A percentile compares a stretch with the other conserved stretches of the same genome.
Evolutionary conservation across 225 moss, liverwort and hornwort genomes (phyloP).

Genomic region (Pseudoscleropodium purum): DNA sequence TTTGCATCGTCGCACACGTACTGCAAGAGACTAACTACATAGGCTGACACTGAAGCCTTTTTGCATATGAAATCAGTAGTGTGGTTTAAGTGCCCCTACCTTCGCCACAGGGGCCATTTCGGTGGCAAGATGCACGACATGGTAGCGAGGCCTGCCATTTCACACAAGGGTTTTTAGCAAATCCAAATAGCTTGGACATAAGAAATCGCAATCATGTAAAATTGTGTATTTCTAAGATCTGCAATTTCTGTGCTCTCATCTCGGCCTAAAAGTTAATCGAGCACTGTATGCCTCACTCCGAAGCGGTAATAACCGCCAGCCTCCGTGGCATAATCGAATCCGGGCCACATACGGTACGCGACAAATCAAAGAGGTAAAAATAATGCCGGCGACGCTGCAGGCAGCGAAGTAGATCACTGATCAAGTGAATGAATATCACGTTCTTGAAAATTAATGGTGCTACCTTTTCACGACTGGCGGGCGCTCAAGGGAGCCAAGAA

Average conservation of each 20-base stretch:
- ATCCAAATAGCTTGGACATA: not conserved
- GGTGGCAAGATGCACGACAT: slow-evolving; percentile 73
- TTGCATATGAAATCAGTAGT: not conserved
- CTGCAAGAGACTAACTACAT: not conserved
- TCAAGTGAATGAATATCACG: not conserved
- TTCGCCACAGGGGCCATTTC: slow-evolving; percentile 95
- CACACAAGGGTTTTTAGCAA: not conserved
- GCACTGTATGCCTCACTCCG: not conserved
- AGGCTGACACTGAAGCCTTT: not conserved
- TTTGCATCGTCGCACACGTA: not conserved
- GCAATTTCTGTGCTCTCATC: not conserved
- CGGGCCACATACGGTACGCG: not conserved
- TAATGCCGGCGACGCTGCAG: not conserved
- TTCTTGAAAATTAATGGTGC: not conserved
- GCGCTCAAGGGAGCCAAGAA: slow-evolving; percentile 26
- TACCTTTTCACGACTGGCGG: slow-evolving; percentile 8
- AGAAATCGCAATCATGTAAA: not conserved
- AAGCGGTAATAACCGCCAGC: not conserved
- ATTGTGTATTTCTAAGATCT: not conserved
- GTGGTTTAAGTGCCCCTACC: slow-evolving; percentile 17
- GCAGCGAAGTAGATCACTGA: not conserved
- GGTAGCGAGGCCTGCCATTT: slow-evolving; percentile 46
- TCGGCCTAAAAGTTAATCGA: not conserved
- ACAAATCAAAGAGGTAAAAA: not conserved
- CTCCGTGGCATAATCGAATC: not conserved